Conservation (phyloP, 768 basidiomycete genomes). For the Phaeotremella fagi region DNA sequence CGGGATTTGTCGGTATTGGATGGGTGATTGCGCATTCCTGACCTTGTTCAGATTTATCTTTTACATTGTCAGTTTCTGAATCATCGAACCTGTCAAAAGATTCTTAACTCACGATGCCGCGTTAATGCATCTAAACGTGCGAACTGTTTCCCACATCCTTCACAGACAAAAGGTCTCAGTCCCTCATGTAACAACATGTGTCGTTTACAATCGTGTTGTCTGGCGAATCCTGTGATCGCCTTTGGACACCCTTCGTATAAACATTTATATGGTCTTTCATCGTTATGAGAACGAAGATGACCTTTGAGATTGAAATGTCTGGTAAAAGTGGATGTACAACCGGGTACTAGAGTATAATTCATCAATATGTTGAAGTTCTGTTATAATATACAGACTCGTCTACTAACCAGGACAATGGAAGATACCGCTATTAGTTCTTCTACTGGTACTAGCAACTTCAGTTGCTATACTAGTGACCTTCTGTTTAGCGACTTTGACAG, state of each 20-base stretch:
- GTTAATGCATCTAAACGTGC: conserved; percentile 93
- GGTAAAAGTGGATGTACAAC: conserved; percentile 84
- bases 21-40: conserved; percentile 63
- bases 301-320: conserved; percentile 90
- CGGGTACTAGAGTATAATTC: conserved; percentile 63
- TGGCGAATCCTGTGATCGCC: conserved; percentile 63
- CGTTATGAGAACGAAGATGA: conserved; percentile 90
- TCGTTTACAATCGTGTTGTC: conserved; percentile 94
- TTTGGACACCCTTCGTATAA: conserved; percentile 92
- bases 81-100: not conserved
- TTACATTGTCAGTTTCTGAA: conserved; percentile 1
- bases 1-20: conserved; percentile 47
- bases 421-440: conserved; percentile 81
- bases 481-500: conserved; percentile 56
- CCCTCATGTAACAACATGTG: conserved; percentile 94
- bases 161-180: conserved; percentile 84
- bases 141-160: conserved; percentile 88
- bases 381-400: too few relatives aligned
- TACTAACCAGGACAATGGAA: conserved; percentile 63
- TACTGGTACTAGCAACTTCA: conserved; percentile 73
- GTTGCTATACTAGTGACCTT: conserved; percentile 90
- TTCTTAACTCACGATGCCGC: conserved; percentile 69
- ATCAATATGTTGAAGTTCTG: too few relatives aligned
- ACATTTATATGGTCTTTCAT: conserved; percentile 91
- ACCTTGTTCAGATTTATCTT: conserved; percentile 75